phyloP scores from a whole-genome alignment of 108 stramenopile species.

The Chaetoceros tenuissimus region DNA sequence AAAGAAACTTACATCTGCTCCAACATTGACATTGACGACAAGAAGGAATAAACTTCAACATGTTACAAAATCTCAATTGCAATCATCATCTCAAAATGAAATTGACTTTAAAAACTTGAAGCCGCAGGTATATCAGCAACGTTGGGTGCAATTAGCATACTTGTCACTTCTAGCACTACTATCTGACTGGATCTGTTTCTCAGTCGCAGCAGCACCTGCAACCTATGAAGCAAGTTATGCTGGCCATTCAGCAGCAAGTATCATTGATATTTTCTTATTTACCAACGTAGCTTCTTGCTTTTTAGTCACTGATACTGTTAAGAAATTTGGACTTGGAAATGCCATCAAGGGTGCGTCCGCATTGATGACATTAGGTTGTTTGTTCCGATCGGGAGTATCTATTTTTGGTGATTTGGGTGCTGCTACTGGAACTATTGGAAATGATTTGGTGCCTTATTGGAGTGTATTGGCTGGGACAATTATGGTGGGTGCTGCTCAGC shows the following conservation, averaged over 20 bases:
- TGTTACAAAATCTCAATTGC: too few species aligned
- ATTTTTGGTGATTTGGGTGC: constrained; percentile 22
- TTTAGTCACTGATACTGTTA: constrained; percentile 50
- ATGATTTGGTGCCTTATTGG: constrained; percentile 25
- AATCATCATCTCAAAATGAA: too few species aligned
- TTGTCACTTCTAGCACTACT: constrained; percentile 46
- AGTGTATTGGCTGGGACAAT: constrained; percentile 42
- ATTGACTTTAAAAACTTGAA: constrained; percentile 22
- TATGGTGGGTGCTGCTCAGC: constrained; percentile 57
- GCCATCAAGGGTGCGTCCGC: constrained; percentile 43
- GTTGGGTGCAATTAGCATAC: constrained; percentile 58
- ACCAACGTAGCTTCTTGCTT: constrained; percentile 64
- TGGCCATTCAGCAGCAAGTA: constrained; percentile 36
- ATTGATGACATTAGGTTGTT: constrained; percentile 54
- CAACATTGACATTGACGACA: too few species aligned
- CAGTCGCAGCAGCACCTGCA: constrained; percentile 38
- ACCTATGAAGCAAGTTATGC: constrained; percentile 21
- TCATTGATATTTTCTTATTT: constrained; percentile 68
- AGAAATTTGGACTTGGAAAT: constrained; percentile 41
- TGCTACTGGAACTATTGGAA: constrained; percentile 3
- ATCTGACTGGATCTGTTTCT: constrained; percentile 64
- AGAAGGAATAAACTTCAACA: too few species aligned
- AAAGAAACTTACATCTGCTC: too few species aligned
- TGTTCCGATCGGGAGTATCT: constrained; percentile 33
- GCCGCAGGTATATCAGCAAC: constrained; percentile 42